phyloP scores from a whole-genome alignment of 345 rosid species.

The Gossypium mustelinum region DNA sequence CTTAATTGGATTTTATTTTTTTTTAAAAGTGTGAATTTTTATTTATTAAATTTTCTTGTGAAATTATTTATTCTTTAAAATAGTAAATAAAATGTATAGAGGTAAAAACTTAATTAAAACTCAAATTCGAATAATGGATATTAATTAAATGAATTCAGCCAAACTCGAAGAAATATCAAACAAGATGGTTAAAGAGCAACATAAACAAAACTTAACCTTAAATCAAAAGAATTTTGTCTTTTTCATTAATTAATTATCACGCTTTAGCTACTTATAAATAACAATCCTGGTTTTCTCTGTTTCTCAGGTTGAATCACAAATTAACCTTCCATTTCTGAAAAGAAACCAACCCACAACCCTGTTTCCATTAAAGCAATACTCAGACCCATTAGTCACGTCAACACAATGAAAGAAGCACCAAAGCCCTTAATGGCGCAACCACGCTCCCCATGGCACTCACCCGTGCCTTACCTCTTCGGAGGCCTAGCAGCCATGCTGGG shows the following conservation, averaged over 20 bases:
- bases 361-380: not conserved
- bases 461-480: constrained; percentile 71
- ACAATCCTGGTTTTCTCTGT: not conserved
- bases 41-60: no score
- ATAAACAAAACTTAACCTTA: not conserved
- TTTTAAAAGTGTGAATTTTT: no score
- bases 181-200: no score
- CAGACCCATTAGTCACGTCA: constrained; percentile 5
- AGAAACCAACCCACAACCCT: constrained; percentile 1
- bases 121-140: no score
- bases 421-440: constrained; percentile 22
- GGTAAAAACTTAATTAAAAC: no score
- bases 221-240: not conserved
- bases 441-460: constrained; percentile 72
- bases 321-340: not conserved
- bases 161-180: no score
- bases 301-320: constrained; percentile 13
- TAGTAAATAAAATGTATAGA: no score
- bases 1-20: no score
- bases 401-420: constrained; percentile 5
- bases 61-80: no score
- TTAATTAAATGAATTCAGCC: no score
- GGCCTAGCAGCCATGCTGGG: constrained; percentile 77
- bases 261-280: not conserved
- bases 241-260: not conserved